phyloP scores from a whole-genome alignment of 208 protist species.

The Phytomonas sp. region DNA sequence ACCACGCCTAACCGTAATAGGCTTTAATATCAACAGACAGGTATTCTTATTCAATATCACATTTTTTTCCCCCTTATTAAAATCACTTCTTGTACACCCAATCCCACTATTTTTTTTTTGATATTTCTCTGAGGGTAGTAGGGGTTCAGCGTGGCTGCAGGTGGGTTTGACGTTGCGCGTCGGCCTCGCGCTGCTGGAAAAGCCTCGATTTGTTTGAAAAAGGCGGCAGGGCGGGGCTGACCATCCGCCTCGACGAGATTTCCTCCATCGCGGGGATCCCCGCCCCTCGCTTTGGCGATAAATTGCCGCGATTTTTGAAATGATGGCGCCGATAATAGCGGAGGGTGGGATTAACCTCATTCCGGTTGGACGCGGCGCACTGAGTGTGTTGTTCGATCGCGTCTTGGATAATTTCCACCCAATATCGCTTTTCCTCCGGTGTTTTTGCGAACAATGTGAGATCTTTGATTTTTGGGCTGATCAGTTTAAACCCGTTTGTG shows the following conservation, averaged over 20 bases:
- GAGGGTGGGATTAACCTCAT: neutral
- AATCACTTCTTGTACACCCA: neutral
- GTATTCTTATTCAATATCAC: no score
- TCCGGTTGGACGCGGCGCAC: neutral
- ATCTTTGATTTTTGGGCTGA: constrained; percentile 23
- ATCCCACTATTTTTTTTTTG: neutral
- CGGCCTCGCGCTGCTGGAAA: neutral
- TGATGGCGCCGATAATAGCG: no score
- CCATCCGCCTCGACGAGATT: neutral
- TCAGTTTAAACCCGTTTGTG: constrained; percentile 47
- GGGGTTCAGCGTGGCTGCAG: neutral
- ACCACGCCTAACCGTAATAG: no score
- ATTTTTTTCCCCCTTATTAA: no score
- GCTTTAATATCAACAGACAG: no score
- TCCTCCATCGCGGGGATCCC: neutral
- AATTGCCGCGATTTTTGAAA: no score
- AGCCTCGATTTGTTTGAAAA: neutral
- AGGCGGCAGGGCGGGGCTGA: neutral
- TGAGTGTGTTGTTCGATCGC: constrained; percentile 16
- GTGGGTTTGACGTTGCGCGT: neutral
- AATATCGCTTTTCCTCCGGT: constrained; percentile 63
- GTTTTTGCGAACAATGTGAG: constrained; percentile 62
- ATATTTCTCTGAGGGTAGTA: neutral
- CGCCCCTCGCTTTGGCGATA: neutral
- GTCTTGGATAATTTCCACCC: constrained; percentile 59